Conservation (phyloP, 345 rosid genomes). For the Pugionium dolabratum region DNA sequence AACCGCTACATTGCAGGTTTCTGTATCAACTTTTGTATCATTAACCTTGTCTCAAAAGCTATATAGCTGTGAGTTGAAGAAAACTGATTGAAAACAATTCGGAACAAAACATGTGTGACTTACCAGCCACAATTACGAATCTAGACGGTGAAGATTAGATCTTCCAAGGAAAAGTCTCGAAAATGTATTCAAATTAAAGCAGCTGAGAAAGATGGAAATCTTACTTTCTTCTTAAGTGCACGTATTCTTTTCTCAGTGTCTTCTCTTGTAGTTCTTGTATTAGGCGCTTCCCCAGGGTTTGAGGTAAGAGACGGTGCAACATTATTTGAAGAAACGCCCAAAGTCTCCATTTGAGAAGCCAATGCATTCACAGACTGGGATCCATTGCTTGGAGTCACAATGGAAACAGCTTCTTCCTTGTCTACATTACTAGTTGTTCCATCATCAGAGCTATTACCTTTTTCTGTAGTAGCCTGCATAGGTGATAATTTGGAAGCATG, state of each 20-base stretch:
- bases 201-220: constrained; percentile 19
- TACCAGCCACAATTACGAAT: constrained; percentile 2
- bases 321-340: constrained; percentile 58
- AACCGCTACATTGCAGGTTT: neutral
- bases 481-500: neutral
- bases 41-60: neutral
- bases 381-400: constrained; percentile 37
- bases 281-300: constrained; percentile 43
- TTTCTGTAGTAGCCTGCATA: constrained; percentile 70
- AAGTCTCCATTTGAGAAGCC: constrained; percentile 67
- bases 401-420: constrained; percentile 40
- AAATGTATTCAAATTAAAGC: constrained; percentile 4
- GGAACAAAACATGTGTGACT: neutral
- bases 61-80: neutral
- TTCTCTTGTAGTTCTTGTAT: constrained; percentile 48
- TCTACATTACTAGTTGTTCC: constrained; percentile 43
- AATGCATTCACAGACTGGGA: constrained; percentile 52
- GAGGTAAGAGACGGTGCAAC: constrained; percentile 40
- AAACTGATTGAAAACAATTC: neutral
- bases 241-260: constrained; percentile 80
- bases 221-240: constrained; percentile 91
- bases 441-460: constrained; percentile 54
- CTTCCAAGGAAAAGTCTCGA: constrained; percentile 1
- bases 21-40: neutral
- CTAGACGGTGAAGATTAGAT: constrained; percentile 16